Evolutionary conservation across 768 basidiomycete species (phyloP).

Genomic region (Sporobolomyces pararoseus): DNA sequence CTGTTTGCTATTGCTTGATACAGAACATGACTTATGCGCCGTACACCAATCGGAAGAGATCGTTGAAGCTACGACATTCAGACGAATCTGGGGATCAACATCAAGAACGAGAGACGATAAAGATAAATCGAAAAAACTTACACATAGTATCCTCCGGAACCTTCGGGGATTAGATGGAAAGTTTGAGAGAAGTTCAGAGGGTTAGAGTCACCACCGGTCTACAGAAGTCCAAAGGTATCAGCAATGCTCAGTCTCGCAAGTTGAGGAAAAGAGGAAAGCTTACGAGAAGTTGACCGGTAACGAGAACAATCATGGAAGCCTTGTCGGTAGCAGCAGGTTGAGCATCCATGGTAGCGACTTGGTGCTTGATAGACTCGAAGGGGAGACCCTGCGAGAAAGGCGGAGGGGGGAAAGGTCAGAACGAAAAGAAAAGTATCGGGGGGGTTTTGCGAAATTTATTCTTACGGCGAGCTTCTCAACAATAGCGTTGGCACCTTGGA

Average conservation of each 20-base stretch:
- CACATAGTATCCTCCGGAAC: constrained; percentile 70
- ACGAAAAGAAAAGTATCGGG: background rate
- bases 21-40: too few species aligned
- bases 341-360: constrained; percentile 74
- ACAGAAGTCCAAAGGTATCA: background rate
- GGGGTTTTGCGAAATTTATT: constrained; percentile 9
- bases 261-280: constrained; percentile 44
- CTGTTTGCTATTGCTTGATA: too few species aligned
- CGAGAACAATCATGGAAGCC: constrained; percentile 68
- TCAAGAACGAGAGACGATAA: background rate
- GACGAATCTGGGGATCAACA: background rate
- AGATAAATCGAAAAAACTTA: constrained; percentile 52
- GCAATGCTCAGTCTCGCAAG: background rate
- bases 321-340: constrained; percentile 69
- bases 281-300: constrained; percentile 80
- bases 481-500: constrained; percentile 60
- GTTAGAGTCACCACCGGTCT: constrained; percentile 70
- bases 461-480: constrained; percentile 69
- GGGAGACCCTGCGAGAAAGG: constrained; percentile 61
- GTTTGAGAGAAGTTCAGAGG: constrained; percentile 86
- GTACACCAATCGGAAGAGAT: constrained; percentile 45
- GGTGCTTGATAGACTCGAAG: constrained; percentile 76
- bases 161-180: constrained; percentile 84
- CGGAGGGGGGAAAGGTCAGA: background rate
- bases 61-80: constrained; percentile 41